Evolutionary conservation across 768 basidiomycete species (phyloP), one percentile per base, ranked within the genome.

Genomic region (Cystofilobasidium macerans): DNA sequence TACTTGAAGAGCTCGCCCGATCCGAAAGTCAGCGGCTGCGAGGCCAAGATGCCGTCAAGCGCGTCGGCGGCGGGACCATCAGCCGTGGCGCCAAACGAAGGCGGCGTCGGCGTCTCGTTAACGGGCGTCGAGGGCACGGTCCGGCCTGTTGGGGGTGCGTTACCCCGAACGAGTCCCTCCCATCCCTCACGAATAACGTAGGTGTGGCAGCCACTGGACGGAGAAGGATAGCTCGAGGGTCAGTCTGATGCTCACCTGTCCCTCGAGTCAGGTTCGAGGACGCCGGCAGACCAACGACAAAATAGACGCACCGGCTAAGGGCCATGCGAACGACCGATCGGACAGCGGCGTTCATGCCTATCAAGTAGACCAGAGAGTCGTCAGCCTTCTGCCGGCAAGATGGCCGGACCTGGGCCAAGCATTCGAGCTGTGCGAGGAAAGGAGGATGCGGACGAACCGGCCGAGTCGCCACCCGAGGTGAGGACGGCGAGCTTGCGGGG

Each of bases 181-280:
- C 97, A 99, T 43, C 95, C 95, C 78, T 99, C 95, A 42, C 95
- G 88, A 67, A 99, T 89, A 69, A 98, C 85, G 81, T 85, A 99
- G 18, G 88, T 86, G 75, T 98, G 89, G 76, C 92, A 98, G 40
- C 91, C 93, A 78, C 95, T 94, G 72, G 18, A 35, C 22, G n/a
- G 36, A n/a, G 35, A 45, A 40, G 38, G 20, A 32, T 20, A 35
- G 43, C 48, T 33, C 47, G 43, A 32, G 26, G 32, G n/a, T n/a
- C n/a, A n/a, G n/a, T n/a, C n/a, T n/a, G n/a, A n/a, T n/a, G n/a
- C n/a, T n/a, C n/a, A n/a, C n/a, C n/a, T n/a, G n/a, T n/a, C n/a
- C n/a, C n/a, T n/a, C n/a, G n/a, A n/a, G n/a, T n/a, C n/a, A n/a
- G 58, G 57, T 40, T n/a, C 40, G 20, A 43, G 45, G n/a, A n/a